phyloP scores from a whole-genome alignment of 805 yeast genomes.

The Candida michaelii region DNA sequence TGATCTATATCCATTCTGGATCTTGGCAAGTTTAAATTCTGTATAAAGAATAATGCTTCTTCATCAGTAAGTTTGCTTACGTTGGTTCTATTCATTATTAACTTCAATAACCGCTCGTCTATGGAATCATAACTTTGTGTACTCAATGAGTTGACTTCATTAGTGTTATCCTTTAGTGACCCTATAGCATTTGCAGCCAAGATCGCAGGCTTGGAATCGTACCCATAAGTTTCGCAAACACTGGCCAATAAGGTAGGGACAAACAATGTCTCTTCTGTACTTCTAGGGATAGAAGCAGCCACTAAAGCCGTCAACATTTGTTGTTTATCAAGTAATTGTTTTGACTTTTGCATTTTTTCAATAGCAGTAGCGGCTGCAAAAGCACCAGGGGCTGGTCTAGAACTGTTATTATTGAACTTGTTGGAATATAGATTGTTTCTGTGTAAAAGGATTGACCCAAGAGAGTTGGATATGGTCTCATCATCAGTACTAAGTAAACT shows the following conservation, averaged over 20 bases:
- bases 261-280: constrained; percentile 75
- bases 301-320: constrained; percentile 46
- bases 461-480: constrained; percentile 15
- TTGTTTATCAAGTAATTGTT: constrained; percentile 28
- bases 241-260: constrained; percentile 71
- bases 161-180: constrained; percentile 52
- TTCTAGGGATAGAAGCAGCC: constrained; percentile 71
- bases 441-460: constrained; percentile 14
- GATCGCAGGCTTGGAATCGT: constrained; percentile 67
- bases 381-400: constrained; percentile 73
- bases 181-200: constrained; percentile 72
- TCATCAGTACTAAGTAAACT: constrained; percentile 33
- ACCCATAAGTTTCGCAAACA: constrained; percentile 69
- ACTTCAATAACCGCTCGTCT: constrained; percentile 17
- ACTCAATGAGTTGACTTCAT: constrained; percentile 15
- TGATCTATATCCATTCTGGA: constrained; percentile 65
- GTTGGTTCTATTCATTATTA: constrained; percentile 29
- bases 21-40: constrained; percentile 37
- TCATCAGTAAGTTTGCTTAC: constrained; percentile 27
- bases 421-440: constrained; percentile 13
- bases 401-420: constrained; percentile 36
- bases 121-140: constrained; percentile 7
- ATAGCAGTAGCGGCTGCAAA: constrained; percentile 62
- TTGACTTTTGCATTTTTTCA: constrained; percentile 50
- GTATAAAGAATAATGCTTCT: constrained; percentile 49